These are phyloP conservation scores for Phtheirospermum japonicum DNA, from an alignment of 257 asterid genomes.

Conservation along the genomic window DNA sequence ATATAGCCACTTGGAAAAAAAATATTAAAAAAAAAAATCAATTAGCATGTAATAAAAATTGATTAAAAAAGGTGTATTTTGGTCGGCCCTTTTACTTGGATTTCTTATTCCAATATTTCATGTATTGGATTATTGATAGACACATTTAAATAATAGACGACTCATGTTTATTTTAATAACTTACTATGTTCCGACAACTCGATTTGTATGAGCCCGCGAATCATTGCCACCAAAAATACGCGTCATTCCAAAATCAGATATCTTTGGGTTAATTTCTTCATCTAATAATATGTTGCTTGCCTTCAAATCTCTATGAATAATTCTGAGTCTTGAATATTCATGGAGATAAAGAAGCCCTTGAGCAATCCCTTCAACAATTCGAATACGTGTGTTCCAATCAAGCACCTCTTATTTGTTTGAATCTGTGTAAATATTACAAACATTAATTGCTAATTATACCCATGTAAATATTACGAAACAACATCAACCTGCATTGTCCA, in stretches of 20 bases:
- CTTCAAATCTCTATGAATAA: constrained; percentile 43
- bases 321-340: constrained; percentile 38
- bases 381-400: constrained; percentile 36
- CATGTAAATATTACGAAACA: no score
- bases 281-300: constrained; percentile 42
- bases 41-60: no score
- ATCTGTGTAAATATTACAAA: no score
- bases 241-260: constrained; percentile 55
- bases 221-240: constrained; percentile 40
- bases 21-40: not conserved
- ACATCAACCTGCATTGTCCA: no score
- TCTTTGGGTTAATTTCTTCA: constrained; percentile 42
- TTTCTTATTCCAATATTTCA: no score
- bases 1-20: constrained; percentile 38
- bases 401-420: constrained; percentile 22
- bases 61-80: not conserved
- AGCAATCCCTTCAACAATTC: constrained; percentile 47
- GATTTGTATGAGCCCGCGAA: constrained; percentile 28
- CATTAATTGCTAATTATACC: no score
- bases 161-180: no score
- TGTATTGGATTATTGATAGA: no score
- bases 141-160: no score
- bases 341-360: constrained; percentile 52
- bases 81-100: no score
- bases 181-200: constrained; percentile 52